Percentiles rank a stretch among this genome's conserved stretches.
These are phyloP conservation scores for Sugiyamaella mastotermitis DNA, from an alignment of 805 yeast genomes.

Conservation along the genomic window DNA sequence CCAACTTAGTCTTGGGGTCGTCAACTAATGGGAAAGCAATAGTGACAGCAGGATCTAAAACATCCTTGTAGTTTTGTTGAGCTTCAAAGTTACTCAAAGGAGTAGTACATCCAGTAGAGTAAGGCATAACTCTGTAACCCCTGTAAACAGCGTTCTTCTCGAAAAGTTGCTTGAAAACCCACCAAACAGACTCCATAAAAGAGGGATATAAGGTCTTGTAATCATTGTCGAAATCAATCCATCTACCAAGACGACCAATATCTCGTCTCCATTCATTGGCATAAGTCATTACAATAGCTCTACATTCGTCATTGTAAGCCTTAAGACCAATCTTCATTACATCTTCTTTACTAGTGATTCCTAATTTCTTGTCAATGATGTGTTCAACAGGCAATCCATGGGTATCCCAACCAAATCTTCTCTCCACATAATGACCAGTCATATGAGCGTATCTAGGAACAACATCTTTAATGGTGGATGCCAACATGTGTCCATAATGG, in stretches of 20 bases:
- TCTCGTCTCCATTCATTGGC: constrained; percentile 93
- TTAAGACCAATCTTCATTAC: constrained; percentile 92
- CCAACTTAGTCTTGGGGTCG: constrained; percentile 76
- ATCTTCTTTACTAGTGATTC: constrained; percentile 88
- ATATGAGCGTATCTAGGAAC: constrained; percentile 97
- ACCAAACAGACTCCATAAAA: constrained; percentile 98
- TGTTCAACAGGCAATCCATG: constrained; percentile 99
- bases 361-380: constrained; percentile 95
- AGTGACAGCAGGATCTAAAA: constrained; percentile 93
- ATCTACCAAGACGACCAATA: constrained; percentile 92
- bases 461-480: constrained; percentile 95
- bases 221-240: constrained; percentile 99
- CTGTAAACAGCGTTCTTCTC: constrained; percentile 86
- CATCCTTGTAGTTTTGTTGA: constrained; percentile 96
- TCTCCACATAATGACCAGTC: constrained; percentile 94
- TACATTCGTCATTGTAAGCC: constrained; percentile 90
- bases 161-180: constrained; percentile 90
- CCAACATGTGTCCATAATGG: constrained; percentile 95
- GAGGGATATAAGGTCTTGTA: constrained; percentile 93
- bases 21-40: constrained; percentile 76
- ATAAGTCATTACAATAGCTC: constrained; percentile 95
- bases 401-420: constrained; percentile 99
- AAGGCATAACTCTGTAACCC: constrained; percentile 98
- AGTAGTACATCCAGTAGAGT: constrained; percentile 95
- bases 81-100: constrained; percentile 98